A percentile compares a stretch with the other conserved stretches of the same genome.
These are phyloP conservation scores for Cyberlindnera mississippiensis DNA, from an alignment of 805 yeast species.

Conservation along the genomic window DNA sequence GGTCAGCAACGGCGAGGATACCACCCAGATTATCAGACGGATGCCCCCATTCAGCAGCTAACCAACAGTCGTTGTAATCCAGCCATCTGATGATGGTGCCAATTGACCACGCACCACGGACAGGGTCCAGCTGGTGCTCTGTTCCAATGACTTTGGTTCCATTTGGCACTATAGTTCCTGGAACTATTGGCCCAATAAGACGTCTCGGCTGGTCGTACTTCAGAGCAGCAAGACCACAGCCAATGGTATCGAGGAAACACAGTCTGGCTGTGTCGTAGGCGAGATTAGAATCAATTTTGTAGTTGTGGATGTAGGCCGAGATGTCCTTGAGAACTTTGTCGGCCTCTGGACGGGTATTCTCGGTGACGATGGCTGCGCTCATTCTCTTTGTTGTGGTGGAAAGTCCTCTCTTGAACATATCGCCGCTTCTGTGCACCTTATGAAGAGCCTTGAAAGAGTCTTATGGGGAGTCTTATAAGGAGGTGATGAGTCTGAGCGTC, in stretches of 20 bases:
- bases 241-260: slow-evolving; percentile 54
- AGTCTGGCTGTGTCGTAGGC: slow-evolving; percentile 53
- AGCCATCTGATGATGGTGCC: slow-evolving; percentile 58
- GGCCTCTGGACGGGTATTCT: slow-evolving; percentile 48
- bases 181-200: slow-evolving; percentile 53
- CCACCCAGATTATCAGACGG: slow-evolving; percentile 61
- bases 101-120: slow-evolving; percentile 54
- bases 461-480: too few species aligned
- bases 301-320: slow-evolving; percentile 46
- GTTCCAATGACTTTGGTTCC: slow-evolving; percentile 58
- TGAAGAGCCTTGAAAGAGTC: too few species aligned
- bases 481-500: too few species aligned
- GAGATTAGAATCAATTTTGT: slow-evolving; percentile 39
- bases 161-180: slow-evolving; percentile 50
- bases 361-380: slow-evolving; percentile 30
- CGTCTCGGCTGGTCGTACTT: slow-evolving; percentile 46
- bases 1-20: slow-evolving; percentile 54
- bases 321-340: slow-evolving; percentile 48
- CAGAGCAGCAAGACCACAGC: slow-evolving; percentile 58
- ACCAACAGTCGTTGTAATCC: slow-evolving; percentile 62
- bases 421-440: too few species aligned
- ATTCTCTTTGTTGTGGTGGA: slow-evolving; percentile 11
- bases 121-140: slow-evolving; percentile 45
- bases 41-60: slow-evolving; percentile 71
- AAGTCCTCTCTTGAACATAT: slow-evolving; percentile 12